These are phyloP conservation scores for Diutina neorugosa DNA, from an alignment of 1,139 yeast genomes.

Conservation along the genomic window DNA sequence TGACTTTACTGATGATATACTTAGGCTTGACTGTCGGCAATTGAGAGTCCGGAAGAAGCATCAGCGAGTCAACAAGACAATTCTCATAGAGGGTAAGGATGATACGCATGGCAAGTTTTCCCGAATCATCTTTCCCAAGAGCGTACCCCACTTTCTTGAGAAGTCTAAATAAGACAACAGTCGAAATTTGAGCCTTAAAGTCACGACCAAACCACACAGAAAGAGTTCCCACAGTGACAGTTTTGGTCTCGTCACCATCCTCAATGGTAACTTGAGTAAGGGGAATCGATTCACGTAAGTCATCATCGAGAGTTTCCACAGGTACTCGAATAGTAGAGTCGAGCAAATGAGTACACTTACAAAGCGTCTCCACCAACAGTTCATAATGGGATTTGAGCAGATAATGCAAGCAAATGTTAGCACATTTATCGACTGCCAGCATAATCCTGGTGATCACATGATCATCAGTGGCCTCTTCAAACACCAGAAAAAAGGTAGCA, in stretches of 20 bases:
- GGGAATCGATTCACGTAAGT: conserved; percentile 33
- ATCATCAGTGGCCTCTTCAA: conserved; percentile 83
- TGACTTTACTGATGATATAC: conserved; percentile 47
- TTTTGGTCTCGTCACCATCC: conserved; percentile 28
- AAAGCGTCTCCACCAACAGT: conserved; percentile 47
- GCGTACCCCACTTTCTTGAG: conserved; percentile 41
- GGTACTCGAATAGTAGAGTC: conserved; percentile 11
- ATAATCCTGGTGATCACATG: conserved; percentile 78
- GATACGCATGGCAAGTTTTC: conserved; percentile 40
- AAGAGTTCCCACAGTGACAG: conserved; percentile 65
- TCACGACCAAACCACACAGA: conserved; percentile 82
- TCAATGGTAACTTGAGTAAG: conserved; percentile 37
- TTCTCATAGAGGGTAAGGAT: conserved; percentile 60
- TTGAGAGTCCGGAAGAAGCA: conserved; percentile 39
- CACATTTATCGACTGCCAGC: conserved; percentile 77
- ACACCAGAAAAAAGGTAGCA: conserved; percentile 61
- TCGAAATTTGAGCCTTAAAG: conserved; percentile 82
- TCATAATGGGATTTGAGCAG: conserved; percentile 48
- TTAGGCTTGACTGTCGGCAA: conserved; percentile 56
- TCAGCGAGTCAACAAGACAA: conserved; percentile 57
- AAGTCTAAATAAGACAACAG: conserved; percentile 74
- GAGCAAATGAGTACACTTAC: conserved; percentile 50
- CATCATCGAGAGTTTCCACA: conserved; percentile 13
- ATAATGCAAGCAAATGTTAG: conserved; percentile 61
- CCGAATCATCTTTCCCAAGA: not conserved